Conservation (phyloP, 169 alveolate species). For the Condylostoma magnum region DNA sequence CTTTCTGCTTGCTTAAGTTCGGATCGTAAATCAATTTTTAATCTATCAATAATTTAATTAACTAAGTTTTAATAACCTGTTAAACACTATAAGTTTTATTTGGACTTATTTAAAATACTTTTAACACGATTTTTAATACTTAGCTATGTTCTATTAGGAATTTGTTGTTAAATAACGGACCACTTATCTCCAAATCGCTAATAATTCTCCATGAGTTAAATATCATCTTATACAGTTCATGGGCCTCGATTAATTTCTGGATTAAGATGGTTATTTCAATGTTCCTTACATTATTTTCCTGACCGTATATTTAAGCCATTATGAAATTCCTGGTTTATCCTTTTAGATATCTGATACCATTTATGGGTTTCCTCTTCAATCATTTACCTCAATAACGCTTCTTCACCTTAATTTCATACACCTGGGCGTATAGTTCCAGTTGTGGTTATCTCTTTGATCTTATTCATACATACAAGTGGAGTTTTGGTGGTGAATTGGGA, state of each 20-base stretch:
- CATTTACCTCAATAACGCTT: constrained; percentile 45
- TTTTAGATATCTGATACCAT: constrained; percentile 72
- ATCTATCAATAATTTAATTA: too few relatives aligned
- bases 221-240: constrained; percentile 63
- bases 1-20: too few relatives aligned
- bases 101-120: constrained; percentile 54
- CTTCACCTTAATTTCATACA: constrained; percentile 47
- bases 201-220: constrained; percentile 44
- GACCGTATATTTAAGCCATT: constrained; percentile 34
- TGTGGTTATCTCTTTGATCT: constrained; percentile 1
- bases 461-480: background rate
- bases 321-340: constrained; percentile 39
- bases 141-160: constrained; percentile 72
- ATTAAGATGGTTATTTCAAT: constrained; percentile 69
- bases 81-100: constrained; percentile 9
- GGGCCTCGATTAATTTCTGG: constrained; percentile 60
- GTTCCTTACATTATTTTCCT: constrained; percentile 74
- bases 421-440: constrained; percentile 27
- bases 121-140: constrained; percentile 70
- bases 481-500: background rate
- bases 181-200: constrained; percentile 66
- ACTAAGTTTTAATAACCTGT: too few relatives aligned
- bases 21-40: too few relatives aligned
- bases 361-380: constrained; percentile 56
- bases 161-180: constrained; percentile 61